Conservation (phyloP, 2,329 filamentous ascomycete genomes). For the Stylonectria norvegica region DNA sequence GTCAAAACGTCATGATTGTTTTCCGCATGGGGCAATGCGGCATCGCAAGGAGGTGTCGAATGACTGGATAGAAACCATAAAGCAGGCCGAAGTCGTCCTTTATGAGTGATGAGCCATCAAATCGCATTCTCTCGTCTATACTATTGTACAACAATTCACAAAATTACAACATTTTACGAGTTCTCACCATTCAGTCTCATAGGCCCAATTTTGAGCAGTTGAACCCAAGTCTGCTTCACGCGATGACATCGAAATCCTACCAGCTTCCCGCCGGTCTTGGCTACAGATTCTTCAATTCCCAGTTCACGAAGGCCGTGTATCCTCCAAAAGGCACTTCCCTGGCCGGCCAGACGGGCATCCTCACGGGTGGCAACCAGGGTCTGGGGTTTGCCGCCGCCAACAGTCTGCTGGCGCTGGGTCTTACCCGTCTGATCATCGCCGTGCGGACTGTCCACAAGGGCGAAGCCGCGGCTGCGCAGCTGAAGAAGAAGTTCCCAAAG, state of each 20-base stretch:
- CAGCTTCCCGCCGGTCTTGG: slow-evolving; percentile 8
- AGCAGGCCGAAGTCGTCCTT: slow-evolving; percentile 1
- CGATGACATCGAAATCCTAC: slow-evolving; percentile 25
- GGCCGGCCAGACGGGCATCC: slow-evolving; percentile 39
- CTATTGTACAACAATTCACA: neutral
- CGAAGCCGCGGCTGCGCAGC: slow-evolving; percentile 32
- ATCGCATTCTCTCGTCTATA: neutral
- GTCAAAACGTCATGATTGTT: slow-evolving; percentile 9
- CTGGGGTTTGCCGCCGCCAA: slow-evolving; percentile 44
- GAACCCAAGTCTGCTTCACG: neutral
- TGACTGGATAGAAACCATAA: neutral
- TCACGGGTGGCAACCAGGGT: slow-evolving; percentile 49
- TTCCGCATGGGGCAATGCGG: slow-evolving; percentile 10
- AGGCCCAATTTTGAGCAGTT: neutral
- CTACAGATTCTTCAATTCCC: slow-evolving; percentile 26
- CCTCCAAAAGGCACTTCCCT: slow-evolving; percentile 25
- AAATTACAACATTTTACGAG: neutral
- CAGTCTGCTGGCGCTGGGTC: slow-evolving; percentile 37
- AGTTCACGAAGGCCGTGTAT: slow-evolving; percentile 24
- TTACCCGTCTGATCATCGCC: slow-evolving; percentile 45
- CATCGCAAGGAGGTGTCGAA: neutral
- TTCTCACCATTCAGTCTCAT: neutral
- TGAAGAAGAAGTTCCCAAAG: slow-evolving; percentile 16
- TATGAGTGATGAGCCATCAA: neutral
- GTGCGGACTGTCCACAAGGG: slow-evolving; percentile 44